Percentiles rank a stretch among this genome's conserved stretches.
These are phyloP conservation scores for Heimioporus retisporus DNA, from an alignment of 1,284 basidiomycete genomes.

Conservation along the genomic window DNA sequence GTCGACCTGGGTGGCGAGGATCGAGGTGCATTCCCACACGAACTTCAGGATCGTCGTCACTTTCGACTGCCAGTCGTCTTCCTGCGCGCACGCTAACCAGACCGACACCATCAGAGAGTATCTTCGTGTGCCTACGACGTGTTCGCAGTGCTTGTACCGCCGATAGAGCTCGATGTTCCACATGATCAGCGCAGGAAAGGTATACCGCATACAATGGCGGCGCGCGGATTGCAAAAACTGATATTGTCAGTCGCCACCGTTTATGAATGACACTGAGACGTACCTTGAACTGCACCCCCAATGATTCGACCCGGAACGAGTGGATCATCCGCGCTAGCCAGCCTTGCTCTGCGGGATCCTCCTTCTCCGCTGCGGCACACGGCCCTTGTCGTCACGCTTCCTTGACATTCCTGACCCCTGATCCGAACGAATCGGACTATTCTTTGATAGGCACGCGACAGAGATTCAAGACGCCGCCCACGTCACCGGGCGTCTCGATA, in stretches of 20 bases:
- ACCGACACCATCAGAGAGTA: neutral
- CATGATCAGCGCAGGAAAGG: conserved; percentile 94
- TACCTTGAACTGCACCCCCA: conserved; percentile 91
- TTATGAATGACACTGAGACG: neutral
- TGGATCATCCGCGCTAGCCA: conserved; percentile 98
- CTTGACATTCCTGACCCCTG: conserved; percentile 49
- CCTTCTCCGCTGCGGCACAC: conserved; percentile 68
- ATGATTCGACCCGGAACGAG: conserved; percentile 86
- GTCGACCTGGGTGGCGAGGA: conserved; percentile 92
- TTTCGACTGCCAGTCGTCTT: conserved; percentile 86
- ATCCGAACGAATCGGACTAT: conserved; percentile 73
- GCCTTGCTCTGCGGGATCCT: conserved; percentile 95
- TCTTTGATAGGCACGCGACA: conserved; percentile 94
- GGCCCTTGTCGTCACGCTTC: conserved; percentile 68
- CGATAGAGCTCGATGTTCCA: conserved; percentile 91
- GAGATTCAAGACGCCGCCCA: conserved; percentile 90
- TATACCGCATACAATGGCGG: conserved; percentile 92
- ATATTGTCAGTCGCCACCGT: conserved; percentile 1
- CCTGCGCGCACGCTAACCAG: conserved; percentile 51
- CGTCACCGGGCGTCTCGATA: conserved; percentile 92
- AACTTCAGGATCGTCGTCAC: conserved; percentile 91
- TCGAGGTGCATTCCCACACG: conserved; percentile 90
- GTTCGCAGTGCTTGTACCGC: conserved; percentile 84
- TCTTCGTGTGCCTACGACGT: conserved; percentile 52
- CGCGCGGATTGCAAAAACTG: conserved; percentile 92